Percentiles rank a stretch among this genome's conserved stretches.
These are phyloP conservation scores for Astrothelium macrocarpum DNA, from an alignment of 495 filamentous ascomycete species.

Conservation along the genomic window DNA sequence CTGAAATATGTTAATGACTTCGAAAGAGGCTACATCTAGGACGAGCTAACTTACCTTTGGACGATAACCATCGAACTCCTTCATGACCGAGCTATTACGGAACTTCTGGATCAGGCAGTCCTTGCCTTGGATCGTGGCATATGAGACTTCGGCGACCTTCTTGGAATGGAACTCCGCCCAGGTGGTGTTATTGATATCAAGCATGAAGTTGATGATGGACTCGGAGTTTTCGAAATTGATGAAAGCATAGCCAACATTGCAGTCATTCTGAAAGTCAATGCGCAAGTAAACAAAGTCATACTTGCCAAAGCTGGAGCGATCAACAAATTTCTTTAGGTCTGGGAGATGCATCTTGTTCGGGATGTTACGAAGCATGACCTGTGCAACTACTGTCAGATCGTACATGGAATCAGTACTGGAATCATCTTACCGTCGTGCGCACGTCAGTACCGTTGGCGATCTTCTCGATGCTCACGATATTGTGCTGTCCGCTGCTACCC, in stretches of 20 bases:
- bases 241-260: constrained; percentile 93
- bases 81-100: constrained; percentile 90
- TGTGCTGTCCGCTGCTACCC: not conserved
- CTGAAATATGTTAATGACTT: constrained; percentile 27
- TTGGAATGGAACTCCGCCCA: constrained; percentile 43
- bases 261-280: constrained; percentile 45
- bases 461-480: constrained; percentile 11
- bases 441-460: constrained; percentile 19
- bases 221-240: constrained; percentile 84
- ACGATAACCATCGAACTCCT: constrained; percentile 67
- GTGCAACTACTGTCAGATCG: not conserved
- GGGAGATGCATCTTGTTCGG: constrained; percentile 73
- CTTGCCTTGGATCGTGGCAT: constrained; percentile 87
- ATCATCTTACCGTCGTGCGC: constrained; percentile 16
- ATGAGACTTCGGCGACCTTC: constrained; percentile 71
- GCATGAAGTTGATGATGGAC: constrained; percentile 22
- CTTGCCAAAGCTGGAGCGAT: constrained; percentile 65
- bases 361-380: constrained; percentile 96
- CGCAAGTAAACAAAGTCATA: constrained; percentile 95
- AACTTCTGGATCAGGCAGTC: constrained; percentile 90
- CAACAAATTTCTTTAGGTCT: constrained; percentile 67
- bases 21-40: not conserved
- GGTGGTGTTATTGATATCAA: constrained; percentile 30
- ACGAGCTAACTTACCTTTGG: constrained; percentile 55
- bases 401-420: not conserved